These are phyloP conservation scores for Pseudogymnoascus sp. DNA, from an alignment of 2,329 filamentous ascomycete species.

Conservation along the genomic window DNA sequence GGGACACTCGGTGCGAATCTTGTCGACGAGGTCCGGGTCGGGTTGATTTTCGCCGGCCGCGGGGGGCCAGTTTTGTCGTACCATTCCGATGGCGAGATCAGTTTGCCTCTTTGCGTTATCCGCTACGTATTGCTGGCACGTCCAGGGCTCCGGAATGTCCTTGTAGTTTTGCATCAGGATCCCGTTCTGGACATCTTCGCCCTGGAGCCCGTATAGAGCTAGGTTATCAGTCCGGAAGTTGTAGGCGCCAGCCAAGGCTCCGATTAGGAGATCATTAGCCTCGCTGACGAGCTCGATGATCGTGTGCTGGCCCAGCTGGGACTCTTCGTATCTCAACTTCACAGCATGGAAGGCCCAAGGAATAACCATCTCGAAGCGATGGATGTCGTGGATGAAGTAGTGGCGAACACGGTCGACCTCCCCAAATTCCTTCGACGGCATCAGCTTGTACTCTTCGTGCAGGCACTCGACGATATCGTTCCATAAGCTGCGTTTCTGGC, in stretches of 20 bases:
- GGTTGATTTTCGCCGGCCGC: slow-evolving; percentile 21
- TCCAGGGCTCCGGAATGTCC: slow-evolving; percentile 76
- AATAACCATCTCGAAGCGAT: slow-evolving; percentile 63
- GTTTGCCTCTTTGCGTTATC: slow-evolving; percentile 53
- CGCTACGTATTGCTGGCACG: slow-evolving; percentile 55
- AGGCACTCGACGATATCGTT: slow-evolving; percentile 68
- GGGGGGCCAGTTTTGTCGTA: slow-evolving; percentile 28
- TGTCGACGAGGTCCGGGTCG: slow-evolving; percentile 26
- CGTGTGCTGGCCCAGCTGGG: slow-evolving; percentile 44
- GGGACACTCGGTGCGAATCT: slow-evolving; percentile 42
- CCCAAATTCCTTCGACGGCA: slow-evolving; percentile 52
- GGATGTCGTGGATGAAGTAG: slow-evolving; percentile 74
- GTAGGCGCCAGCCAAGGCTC: slow-evolving; percentile 53
- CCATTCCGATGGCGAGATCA: slow-evolving; percentile 37
- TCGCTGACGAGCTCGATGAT: slow-evolving; percentile 38
- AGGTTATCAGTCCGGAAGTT: slow-evolving; percentile 65
- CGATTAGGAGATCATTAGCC: slow-evolving; percentile 65
- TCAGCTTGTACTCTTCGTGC: slow-evolving; percentile 65
- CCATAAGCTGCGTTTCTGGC: slow-evolving; percentile 60
- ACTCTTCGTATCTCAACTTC: slow-evolving; percentile 60
- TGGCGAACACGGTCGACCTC: slow-evolving; percentile 74
- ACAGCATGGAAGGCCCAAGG: slow-evolving; percentile 73
- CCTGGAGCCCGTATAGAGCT: slow-evolving; percentile 57
- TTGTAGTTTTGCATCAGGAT: slow-evolving; percentile 57
- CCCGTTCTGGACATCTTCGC: slow-evolving; percentile 53